Base-by-base conservation (phyloP, 2,329 filamentous ascomycete species). In the Huntiella abstrusa region DNA sequence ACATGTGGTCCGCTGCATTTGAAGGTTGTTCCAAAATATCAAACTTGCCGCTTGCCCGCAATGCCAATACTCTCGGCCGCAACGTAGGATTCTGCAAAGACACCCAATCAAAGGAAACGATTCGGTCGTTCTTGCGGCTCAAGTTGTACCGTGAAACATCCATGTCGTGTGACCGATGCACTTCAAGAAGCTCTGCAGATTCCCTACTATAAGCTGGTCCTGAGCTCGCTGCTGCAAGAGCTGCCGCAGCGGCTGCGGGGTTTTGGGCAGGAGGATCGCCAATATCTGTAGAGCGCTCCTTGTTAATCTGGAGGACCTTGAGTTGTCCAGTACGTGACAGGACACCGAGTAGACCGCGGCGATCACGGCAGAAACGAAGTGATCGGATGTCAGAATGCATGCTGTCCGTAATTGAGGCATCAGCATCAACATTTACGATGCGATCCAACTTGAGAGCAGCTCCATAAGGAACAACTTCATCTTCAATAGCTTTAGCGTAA, bases 41-140 rank as follows among this genome's bases (percentile, higher is more conserved):
- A 55, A 78, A 75, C 11, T 62, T 64, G 13, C 75, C 74, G 51
- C 70, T 78, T 33, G 72, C 72, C 19, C 75, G 66, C 19, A 80
- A 57, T 1, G 74, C 73, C 17, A 80, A 57, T 35, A 75, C 60
- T n/a, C 75, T 66, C 28, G 74, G 73, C 17, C 68, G 68, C 42
- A 77, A 55, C 11, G 67, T 65, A 3, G 71, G 63, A 3, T 70
- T 73, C 8, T 68, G 64, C 41, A 77, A 62, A 3, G 71, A 77
- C 7, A 79, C 62, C 75, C 76, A 80, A 55, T 80, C 76, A 56
- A 80, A 80, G 0, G 75, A 79, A 5, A 80, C 73, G 32, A 80
- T 77, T 15, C 72, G 68, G 47, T 78, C 71, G 53, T 69, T 66
- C 57, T 70, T 70, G 52, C 67, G 63, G 32, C 63, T 62, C 32